Base-by-base conservation (phyloP, 495 filamentous ascomycete genomes). In the Massariosphaeria phaeospora region DNA sequence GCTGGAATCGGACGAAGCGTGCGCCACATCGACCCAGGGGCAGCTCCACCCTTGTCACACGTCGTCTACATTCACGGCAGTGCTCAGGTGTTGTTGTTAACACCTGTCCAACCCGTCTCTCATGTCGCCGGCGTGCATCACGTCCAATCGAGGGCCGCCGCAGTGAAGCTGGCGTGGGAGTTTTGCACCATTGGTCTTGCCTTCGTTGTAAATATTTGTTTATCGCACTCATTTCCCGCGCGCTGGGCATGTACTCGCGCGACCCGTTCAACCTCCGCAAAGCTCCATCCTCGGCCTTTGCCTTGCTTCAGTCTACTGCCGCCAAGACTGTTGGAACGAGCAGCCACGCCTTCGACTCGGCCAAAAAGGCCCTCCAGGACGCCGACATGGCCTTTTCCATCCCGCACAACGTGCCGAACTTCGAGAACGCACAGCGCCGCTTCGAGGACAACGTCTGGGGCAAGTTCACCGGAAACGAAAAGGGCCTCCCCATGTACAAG, bases 401-500 rank as follows among this genome's bases (percentile, higher is more conserved):
- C 13, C 83, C 80, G 9, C 80, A 76, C 65, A 83, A 86, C 73
- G 77, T 84, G 15, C 85, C 86, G 10, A 84, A 81, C 43, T 88
- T 89, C 66, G 72, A 75, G 29, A 78, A 84, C 70, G 76, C 84
- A 2, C 81, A 85, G 61, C 82, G 79, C 69, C 72, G 80, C 63
- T 68, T 79, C 61, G 85, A 88, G 65, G 84, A 88, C 66, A 76
- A 73, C 48, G 70, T 79, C 46, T 61, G 57, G 57, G 27, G 36
- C 9, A 61, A 61, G 33, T 61, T 61, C 27, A 49, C 50, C 4
- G 67, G 70, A 24, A 72, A 77, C 27, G 73, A 78, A 38, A 80
- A 77, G 45, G 76, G 82, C 27, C 73, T 99, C 21, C 93, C 93
- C 33, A 86, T 97, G 84, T 99, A 99, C 71, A 99, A 99, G 75